phyloP scores from a whole-genome alignment of 2,329 filamentous ascomycete species.

The Lachnellula cervina region DNA sequence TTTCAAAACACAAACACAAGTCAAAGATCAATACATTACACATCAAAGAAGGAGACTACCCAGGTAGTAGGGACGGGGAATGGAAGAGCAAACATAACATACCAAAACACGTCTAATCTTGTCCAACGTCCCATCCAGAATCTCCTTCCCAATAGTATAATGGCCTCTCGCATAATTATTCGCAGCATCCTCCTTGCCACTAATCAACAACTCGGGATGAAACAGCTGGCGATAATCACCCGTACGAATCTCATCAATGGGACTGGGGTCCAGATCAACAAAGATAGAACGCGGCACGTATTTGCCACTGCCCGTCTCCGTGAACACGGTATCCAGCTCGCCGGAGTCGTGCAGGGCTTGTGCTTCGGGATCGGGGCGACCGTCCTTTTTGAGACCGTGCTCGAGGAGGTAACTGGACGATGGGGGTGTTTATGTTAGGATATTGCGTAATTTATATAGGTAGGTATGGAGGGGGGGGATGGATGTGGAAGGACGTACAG shows the following conservation, averaged over 20 bases:
- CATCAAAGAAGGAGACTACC: not conserved
- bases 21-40: not conserved
- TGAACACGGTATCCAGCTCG: constrained; percentile 63
- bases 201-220: constrained; percentile 62
- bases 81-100: constrained; percentile 20
- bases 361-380: constrained; percentile 51
- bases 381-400: constrained; percentile 58
- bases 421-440: constrained; percentile 8
- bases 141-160: constrained; percentile 65
- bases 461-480: not conserved
- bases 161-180: constrained; percentile 68
- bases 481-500: constrained; percentile 44
- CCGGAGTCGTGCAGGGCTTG: constrained; percentile 48
- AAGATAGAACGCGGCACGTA: constrained; percentile 65
- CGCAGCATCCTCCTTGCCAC: constrained; percentile 64
- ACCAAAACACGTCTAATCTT: constrained; percentile 61
- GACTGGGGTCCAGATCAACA: constrained; percentile 62
- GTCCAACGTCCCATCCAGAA: constrained; percentile 59
- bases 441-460: not conserved
- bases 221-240: constrained; percentile 59
- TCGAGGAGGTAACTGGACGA: constrained; percentile 56
- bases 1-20: not conserved
- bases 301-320: constrained; percentile 59
- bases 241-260: constrained; percentile 63
- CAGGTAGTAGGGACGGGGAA: not conserved